Conservation (phyloP, 495 filamentous ascomycete genomes). For the Lasiosphaeria hispida region DNA sequence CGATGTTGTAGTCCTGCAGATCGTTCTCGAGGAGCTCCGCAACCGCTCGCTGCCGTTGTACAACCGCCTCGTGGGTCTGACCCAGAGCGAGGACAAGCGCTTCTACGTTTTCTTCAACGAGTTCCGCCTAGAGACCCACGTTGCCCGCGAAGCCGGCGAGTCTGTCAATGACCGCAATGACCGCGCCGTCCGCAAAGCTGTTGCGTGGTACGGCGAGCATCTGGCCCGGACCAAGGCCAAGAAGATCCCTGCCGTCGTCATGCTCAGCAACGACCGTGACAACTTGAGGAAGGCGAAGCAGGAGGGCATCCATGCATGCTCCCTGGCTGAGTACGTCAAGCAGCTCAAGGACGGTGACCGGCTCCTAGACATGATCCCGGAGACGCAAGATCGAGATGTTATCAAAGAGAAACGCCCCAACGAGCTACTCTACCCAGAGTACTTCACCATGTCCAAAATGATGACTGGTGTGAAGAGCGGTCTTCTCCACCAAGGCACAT, state of each 20-base stretch:
- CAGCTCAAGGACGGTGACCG: conserved; percentile 78
- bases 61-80: conserved; percentile 84
- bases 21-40: conserved; percentile 90
- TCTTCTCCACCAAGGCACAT: conserved; percentile 86
- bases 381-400: conserved; percentile 63
- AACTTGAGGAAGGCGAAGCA: conserved; percentile 79
- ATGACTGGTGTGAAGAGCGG: conserved; percentile 86
- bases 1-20: conserved; percentile 93
- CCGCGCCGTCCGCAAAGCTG: conserved; percentile 79
- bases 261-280: conserved; percentile 88
- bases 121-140: conserved; percentile 87
- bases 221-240: conserved; percentile 60
- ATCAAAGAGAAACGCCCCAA: conserved; percentile 58
- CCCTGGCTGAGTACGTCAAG: conserved; percentile 73
- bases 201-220: conserved; percentile 86
- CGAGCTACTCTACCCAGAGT: conserved; percentile 77
- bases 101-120: conserved; percentile 99
- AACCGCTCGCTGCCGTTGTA: conserved; percentile 93
- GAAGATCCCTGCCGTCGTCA: conserved; percentile 73
- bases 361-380: conserved; percentile 93
- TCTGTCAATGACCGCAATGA: conserved; percentile 97
- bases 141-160: conserved; percentile 71
- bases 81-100: conserved; percentile 90
- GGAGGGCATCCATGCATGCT: conserved; percentile 66
- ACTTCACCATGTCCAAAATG: conserved; percentile 88